A percentile compares a stretch with the other conserved stretches of the same genome.
Evolutionary conservation across 2,329 filamentous ascomycete species (phyloP).

Genomic region (Trichoderma asperellum): DNA sequence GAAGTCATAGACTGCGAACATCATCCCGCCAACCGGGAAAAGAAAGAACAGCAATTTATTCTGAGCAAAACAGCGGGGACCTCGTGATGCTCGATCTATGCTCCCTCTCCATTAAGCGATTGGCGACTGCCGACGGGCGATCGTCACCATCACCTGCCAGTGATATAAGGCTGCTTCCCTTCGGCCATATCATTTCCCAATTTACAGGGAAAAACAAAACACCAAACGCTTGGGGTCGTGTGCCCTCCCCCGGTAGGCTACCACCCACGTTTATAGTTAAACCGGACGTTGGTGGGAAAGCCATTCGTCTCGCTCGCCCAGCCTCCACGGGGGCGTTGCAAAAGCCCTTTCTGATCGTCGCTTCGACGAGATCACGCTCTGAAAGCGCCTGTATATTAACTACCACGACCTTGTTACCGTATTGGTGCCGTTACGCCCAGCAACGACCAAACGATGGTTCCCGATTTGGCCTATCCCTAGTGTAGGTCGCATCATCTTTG

Average conservation of each 20-base stretch:
- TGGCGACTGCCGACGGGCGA: slow-evolving; percentile 12
- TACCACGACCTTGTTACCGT: background rate
- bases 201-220: background rate
- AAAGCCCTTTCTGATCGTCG: background rate
- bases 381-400: background rate
- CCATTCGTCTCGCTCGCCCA: background rate
- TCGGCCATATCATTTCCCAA: background rate
- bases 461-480: slow-evolving; percentile 7
- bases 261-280: background rate
- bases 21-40: background rate
- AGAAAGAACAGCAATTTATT: background rate
- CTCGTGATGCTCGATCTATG: slow-evolving; percentile 13
- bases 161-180: slow-evolving; percentile 5
- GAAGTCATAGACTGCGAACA: slow-evolving; percentile 19
- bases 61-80: background rate
- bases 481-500: background rate
- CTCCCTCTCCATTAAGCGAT: background rate
- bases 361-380: background rate
- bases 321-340: background rate
- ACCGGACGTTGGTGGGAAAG: slow-evolving; percentile 17
- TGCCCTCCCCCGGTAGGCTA: background rate
- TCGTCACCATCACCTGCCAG: slow-evolving; percentile 16
- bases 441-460: background rate
- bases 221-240: background rate
- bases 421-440: background rate